A percentile compares a stretch with the other conserved stretches of the same genome.
Evolutionary conservation across 345 rosid genomes (phyloP).

Genomic region (Alliaria petiolata): DNA sequence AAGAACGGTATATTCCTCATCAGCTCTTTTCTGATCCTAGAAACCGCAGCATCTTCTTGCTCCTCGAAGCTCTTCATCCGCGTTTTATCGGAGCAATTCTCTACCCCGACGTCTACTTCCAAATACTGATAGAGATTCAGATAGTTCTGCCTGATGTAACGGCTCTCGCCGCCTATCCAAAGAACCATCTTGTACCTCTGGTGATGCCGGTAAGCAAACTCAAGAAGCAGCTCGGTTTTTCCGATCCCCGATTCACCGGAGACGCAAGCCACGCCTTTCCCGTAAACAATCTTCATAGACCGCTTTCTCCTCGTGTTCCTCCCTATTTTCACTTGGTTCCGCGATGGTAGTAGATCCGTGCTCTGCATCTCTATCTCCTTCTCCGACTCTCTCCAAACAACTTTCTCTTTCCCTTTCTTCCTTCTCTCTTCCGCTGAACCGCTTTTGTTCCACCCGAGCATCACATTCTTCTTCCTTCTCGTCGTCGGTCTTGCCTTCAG

Average conservation of each 20-base stretch:
- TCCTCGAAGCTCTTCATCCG: slow-evolving; percentile 78
- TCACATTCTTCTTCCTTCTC: slow-evolving; percentile 61
- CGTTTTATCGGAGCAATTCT: slow-evolving; percentile 50
- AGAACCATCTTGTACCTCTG: slow-evolving; percentile 93
- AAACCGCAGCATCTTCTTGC: slow-evolving; percentile 81
- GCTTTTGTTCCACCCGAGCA: slow-evolving; percentile 67
- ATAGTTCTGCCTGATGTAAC: slow-evolving; percentile 82
- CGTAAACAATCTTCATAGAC: slow-evolving; percentile 57
- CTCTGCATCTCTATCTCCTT: slow-evolving; percentile 92
- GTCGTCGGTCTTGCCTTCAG: slow-evolving; percentile 56
- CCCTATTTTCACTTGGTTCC: slow-evolving; percentile 40
- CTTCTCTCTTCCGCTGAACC: slow-evolving; percentile 46
- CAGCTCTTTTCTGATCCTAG: slow-evolving; percentile 74
- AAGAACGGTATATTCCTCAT: slow-evolving; percentile 90
- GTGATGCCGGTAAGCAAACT: slow-evolving; percentile 77
- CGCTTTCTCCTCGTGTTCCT: slow-evolving; percentile 57
- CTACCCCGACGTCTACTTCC: slow-evolving; percentile 81
- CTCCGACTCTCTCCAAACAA: slow-evolving; percentile 92
- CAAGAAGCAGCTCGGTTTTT: slow-evolving; percentile 94
- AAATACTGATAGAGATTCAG: slow-evolving; percentile 70
- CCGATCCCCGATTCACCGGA: slow-evolving; percentile 92
- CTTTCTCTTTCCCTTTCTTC: slow-evolving; percentile 82
- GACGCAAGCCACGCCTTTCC: slow-evolving; percentile 89
- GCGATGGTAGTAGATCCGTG: slow-evolving; percentile 38
- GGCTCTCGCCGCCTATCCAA: slow-evolving; percentile 94